Evolutionary conservation across 768 basidiomycete species (phyloP), one percentile per base, ranked within the genome.

Genomic region (Psilocybe cubensis): DNA sequence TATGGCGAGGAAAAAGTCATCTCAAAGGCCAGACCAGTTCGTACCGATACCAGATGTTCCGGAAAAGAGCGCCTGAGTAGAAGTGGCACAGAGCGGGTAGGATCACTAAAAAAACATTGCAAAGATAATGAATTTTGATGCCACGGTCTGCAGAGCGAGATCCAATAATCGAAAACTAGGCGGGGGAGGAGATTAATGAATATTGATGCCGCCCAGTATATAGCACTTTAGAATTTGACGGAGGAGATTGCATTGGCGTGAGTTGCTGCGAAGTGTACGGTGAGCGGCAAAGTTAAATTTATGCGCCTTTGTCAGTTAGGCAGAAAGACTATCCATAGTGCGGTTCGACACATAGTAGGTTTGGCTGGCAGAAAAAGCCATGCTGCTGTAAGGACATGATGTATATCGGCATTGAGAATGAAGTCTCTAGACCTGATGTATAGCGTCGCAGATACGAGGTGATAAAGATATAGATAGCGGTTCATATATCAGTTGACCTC

Each of bases 311-410:
- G 38, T 25, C 28, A 50, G 10, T 27, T 31, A 38, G 47, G 21
- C 41, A 33, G 21, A 43, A n/a, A 21, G 24, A 28, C 28, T 33
- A 47, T 28, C 20, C 41, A 44, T 27, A 18, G 25, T 41, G 35
- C 31, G 57, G 27, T 18, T 54, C 52, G 41, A 52, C 50, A 54
- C 52, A 33, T 21, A 29, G n/a, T 48, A 58, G 46, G 27, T 49
- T 43, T 59, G 52, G 58, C 54, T 61, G 63, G 60, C 63, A 64
- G 63, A 64, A 64, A 61, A 60, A 59, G 60, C 60, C 63, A 61
- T 42, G 49, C 38, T 45, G 35, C 27, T 46, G 33, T 42, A 40
- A 51, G 57, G 61, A 54, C 59, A 59, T 47, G 51, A 59, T 57
- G 52, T 58, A n/a, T n/a, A 57, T 61, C 60, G 55, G 41, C 41